Percentiles rank a stretch among this genome's conserved stretches.
Conservation (phyloP, 768 basidiomycete species). For the Daedaleopsis sinensis region DNA sequence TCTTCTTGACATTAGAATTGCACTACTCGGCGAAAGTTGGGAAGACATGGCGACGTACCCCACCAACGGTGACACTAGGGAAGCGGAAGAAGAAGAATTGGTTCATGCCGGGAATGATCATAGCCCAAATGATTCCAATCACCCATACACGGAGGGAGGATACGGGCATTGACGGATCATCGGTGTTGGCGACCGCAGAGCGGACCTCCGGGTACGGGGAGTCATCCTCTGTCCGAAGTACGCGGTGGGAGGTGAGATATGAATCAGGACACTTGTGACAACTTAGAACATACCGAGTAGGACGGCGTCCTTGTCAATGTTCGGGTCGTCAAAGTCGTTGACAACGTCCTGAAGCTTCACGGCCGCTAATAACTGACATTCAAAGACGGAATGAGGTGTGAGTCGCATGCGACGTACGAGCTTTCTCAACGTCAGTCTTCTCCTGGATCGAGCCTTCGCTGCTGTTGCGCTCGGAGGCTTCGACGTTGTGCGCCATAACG, state of each 20-base stretch:
- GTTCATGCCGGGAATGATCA: constrained; percentile 62
- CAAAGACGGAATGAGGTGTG: background rate
- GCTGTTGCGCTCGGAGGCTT: constrained; percentile 10
- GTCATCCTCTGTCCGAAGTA: constrained; percentile 25
- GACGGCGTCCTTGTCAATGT: constrained; percentile 34
- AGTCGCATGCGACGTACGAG: background rate
- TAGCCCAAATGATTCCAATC: constrained; percentile 55
- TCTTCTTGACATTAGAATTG: constrained; percentile 33
- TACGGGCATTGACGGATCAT: constrained; percentile 61
- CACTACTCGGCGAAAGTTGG: constrained; percentile 1
- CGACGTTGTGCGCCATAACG: constrained; percentile 16
- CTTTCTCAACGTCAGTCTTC: constrained; percentile 18
- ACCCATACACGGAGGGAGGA: constrained; percentile 47
- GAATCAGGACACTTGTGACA: background rate
- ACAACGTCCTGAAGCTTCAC: constrained; percentile 16
- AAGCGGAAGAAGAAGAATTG: constrained; percentile 82
- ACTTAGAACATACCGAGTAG: constrained; percentile 22
- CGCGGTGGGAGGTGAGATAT: background rate
- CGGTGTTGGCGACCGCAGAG: constrained; percentile 61
- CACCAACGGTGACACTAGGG: constrained; percentile 64
- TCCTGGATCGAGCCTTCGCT: constrained; percentile 11
- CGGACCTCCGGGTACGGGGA: constrained; percentile 36
- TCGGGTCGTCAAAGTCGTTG: constrained; percentile 37
- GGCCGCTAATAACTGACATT: background rate
- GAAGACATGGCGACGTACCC: constrained; percentile 32